These are phyloP conservation scores for Trichoderma orchidacearum DNA, from an alignment of 495 filamentous ascomycete genomes.

Conservation along the genomic window DNA sequence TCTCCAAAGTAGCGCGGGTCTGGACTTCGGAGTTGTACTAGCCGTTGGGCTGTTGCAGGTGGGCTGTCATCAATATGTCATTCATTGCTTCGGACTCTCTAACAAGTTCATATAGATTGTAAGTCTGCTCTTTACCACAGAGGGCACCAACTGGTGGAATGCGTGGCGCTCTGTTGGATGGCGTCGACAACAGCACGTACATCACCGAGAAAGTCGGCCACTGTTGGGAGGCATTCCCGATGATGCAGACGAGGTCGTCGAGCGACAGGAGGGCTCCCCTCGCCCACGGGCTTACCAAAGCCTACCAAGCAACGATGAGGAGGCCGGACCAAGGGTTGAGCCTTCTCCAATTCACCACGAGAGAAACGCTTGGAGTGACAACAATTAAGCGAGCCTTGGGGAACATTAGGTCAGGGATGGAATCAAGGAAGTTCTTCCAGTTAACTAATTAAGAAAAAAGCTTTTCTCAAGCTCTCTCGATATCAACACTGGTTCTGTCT, in stretches of 20 bases:
- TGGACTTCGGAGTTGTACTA: constrained; percentile 12
- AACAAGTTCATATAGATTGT: not conserved
- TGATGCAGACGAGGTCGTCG: not conserved
- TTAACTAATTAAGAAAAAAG: no score
- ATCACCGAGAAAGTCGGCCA: not conserved
- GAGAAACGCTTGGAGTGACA: not conserved
- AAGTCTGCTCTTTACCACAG: not conserved
- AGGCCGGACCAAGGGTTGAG: not conserved
- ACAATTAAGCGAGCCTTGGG: not conserved
- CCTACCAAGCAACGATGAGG: not conserved
- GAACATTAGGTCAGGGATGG: not conserved
- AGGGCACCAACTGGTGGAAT: not conserved
- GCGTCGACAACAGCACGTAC: not conserved
- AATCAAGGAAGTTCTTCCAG: not conserved
- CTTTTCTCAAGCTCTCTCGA: not conserved
- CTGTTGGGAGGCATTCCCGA: not conserved
- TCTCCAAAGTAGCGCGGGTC: constrained; percentile 11
- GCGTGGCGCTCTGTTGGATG: not conserved
- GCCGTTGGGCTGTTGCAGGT: constrained; percentile 19
- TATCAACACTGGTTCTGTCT: not conserved
- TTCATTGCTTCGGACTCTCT: not conserved
- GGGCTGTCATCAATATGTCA: not conserved
- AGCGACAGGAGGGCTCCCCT: not conserved
- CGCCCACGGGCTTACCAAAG: not conserved
- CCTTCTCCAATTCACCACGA: not conserved